phyloP scores from a whole-genome alignment of 1,284 basidiomycete genomes.

The Polyporus tsugae region DNA sequence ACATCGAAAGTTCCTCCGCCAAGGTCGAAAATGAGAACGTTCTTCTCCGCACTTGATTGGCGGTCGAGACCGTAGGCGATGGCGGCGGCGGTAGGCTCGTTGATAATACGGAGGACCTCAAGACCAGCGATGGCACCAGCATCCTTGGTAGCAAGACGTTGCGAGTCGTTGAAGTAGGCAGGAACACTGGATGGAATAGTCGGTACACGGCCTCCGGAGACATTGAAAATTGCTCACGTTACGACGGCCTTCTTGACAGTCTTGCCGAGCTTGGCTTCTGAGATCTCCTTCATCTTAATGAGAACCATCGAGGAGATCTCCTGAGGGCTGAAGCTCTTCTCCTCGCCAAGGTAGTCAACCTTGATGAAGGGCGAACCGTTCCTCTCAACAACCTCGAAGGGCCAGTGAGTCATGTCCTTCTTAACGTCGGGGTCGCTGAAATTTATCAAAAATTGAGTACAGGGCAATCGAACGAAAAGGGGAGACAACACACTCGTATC shows the following conservation, averaged over 20 bases:
- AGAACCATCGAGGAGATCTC: constrained; percentile 99
- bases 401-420: constrained; percentile 93
- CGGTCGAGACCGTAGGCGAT: constrained; percentile 95
- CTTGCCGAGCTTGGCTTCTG: constrained; percentile 97
- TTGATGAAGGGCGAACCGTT: constrained; percentile 96
- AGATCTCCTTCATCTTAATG: constrained; percentile 99
- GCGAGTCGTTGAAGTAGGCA: constrained; percentile 98
- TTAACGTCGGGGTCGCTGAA: constrained; percentile 85
- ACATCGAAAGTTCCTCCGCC: constrained; percentile 99
- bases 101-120: constrained; percentile 97
- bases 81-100: constrained; percentile 95
- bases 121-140: constrained; percentile 93
- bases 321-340: constrained; percentile 96
- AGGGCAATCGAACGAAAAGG: constrained; percentile 7
- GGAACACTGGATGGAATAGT: constrained; percentile 68
- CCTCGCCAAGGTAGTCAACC: constrained; percentile 93
- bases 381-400: constrained; percentile 94
- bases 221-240: constrained; percentile 62
- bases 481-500: constrained; percentile 77
- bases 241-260: constrained; percentile 96
- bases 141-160: constrained; percentile 95
- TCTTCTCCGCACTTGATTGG: constrained; percentile 92
- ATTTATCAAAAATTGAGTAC: constrained; percentile 28
- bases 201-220: too few relatives aligned
- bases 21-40: constrained; percentile 99